Evolutionary conservation across 805 yeast species (phyloP), one percentile per base, ranked within the genome.

Genomic region (Ogataea parapolymorpha): DNA sequence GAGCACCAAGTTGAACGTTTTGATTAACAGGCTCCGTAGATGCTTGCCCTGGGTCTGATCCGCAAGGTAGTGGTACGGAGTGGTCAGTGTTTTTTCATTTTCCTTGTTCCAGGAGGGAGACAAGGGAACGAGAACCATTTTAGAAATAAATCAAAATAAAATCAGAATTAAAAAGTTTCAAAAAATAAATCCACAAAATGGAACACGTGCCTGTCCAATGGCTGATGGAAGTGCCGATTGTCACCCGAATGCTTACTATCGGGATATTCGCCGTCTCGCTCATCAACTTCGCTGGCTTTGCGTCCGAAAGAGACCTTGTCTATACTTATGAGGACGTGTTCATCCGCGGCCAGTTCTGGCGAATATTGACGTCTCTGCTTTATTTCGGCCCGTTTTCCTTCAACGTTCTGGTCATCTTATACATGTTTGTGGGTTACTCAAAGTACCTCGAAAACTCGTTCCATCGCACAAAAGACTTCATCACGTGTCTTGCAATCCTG

Each of bases 41-140:
- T 78, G 75, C 56, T 82, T 81, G 10, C 87, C 87, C 1, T 75
- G 71, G 22, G 71, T 70, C 17, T 56, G 54, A 9, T 63, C 51
- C 14, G 66, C 63, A 9, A 81, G 62, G 52, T 81, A 79, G 4
- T 58, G 51, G 49, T 68, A 81, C 1, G 88, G 87, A 11, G 59
- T 61, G 14, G 53, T 50, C 11, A 70, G 43, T 1, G 59, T 45
- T 2, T 33, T 35, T 37, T 67, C 71, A 32, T 59, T 51, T 4
- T 48, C 46, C 0, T 50, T 53, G 13, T 35, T 44, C 54, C 54
- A 50, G 8, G 12, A 16, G 2, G 42, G 42, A 4, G 15, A 23
- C 7, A 5, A n/a, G 5, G 42, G 42, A 22, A 39, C 33, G 4
- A 14, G 17, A 6, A 39, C 26, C 42, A 39, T 39, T 27, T n/a